Conservation (phyloP, 2,329 filamentous ascomycete species). For the Colletotrichum simmondsii region DNA sequence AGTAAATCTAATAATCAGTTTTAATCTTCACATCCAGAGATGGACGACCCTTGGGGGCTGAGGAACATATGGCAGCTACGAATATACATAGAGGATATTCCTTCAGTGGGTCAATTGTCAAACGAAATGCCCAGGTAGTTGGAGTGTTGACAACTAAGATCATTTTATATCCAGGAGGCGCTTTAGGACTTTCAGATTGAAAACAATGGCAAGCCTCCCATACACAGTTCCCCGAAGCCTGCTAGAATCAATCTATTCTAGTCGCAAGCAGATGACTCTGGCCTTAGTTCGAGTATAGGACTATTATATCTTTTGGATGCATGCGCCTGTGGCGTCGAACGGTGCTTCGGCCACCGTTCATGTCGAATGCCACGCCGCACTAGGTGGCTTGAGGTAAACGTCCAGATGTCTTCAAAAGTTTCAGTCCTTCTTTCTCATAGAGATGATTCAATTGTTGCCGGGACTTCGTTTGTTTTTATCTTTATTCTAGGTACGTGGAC, state of each 20-base stretch:
- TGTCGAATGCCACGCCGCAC: not conserved
- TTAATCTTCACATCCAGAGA: not conserved
- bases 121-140: not conserved
- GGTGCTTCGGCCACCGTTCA: not conserved
- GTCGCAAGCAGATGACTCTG: not conserved
- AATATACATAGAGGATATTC: not conserved
- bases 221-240: not conserved
- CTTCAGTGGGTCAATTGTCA: not conserved
- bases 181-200: not conserved
- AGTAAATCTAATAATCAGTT: not conserved
- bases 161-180: not conserved
- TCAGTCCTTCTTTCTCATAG: not conserved
- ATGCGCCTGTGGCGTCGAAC: not conserved
- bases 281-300: not conserved
- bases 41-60: not conserved
- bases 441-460: no score
- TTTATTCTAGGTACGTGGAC: no score
- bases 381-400: not conserved
- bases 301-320: not conserved
- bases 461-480: no score
- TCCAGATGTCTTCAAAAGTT: not conserved
- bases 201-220: not conserved
- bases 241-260: not conserved
- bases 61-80: not conserved
- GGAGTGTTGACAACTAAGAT: not conserved